Base-by-base conservation (phyloP, 768 basidiomycete genomes). In the Phaeotremella skinneri region DNA sequence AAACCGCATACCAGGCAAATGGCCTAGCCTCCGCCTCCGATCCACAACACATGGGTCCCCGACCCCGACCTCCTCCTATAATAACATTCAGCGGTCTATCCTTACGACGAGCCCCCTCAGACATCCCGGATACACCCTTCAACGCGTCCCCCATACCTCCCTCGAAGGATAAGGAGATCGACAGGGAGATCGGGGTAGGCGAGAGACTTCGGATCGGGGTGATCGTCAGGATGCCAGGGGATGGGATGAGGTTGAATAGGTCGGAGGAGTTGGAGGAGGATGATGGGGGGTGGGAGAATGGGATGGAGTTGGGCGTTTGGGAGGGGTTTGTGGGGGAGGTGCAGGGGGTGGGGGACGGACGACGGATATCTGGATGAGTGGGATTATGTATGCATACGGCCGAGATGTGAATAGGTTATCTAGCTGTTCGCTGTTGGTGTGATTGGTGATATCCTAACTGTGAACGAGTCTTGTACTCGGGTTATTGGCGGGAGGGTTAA, bases 251-350 rank as follows among this genome's bases (percentile, higher is more conserved):
- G 63, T 59, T 23, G 63, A 66, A 31, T 65, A 55, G 14, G 63
- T 58, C 14, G 66, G 62, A 31, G 58, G 39, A 39, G 37, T 61
- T 1, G 71, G 64, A n/a, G n/a, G n/a, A n/a, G n/a, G n/a, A n/a
- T n/a, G n/a, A n/a, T n/a, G n/a, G n/a, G n/a, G n/a, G n/a, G 0
- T 73, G 71, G 71, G 62, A 70, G 42, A 29, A 42, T n/a, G 67
- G 71, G 11, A 73, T 73, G 71, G 71, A 70, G 42, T 31, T 73
- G 32, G 71, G 68, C 17, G 61, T 73, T 4, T 73, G 71, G 71
- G 58, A 70, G 37, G 71, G 70, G 23, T 6, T 23, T 42, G 37
- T 55, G 43, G 21, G 43, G 43, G 43, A 45, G 11, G 43, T 14
- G 6, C 9, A 45, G 11, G 21, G 43, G 11, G 43, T n/a, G n/a